A percentile compares a stretch with the other conserved stretches of the same genome.
phyloP scores from a whole-genome alignment of 768 basidiomycete species.

The Kwoniella shandongensis region DNA sequence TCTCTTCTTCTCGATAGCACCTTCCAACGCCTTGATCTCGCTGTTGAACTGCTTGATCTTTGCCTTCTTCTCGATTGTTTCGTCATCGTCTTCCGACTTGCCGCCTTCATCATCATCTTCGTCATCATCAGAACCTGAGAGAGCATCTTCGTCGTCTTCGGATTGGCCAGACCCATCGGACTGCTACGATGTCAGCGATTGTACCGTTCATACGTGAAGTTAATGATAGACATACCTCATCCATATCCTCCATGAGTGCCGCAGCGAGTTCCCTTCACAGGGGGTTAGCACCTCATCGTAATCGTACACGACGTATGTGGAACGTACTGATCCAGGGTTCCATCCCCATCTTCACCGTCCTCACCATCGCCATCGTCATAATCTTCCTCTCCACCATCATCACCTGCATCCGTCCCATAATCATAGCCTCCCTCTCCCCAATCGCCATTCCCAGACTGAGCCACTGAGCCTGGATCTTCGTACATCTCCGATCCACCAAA shows the following conservation, averaged over 20 bases:
- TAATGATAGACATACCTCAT: slow-evolving; percentile 14
- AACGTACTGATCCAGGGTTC: slow-evolving; percentile 30
- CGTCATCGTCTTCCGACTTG: slow-evolving; percentile 41
- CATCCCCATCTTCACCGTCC: slow-evolving; percentile 30
- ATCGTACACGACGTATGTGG: background rate
- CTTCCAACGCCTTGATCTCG: slow-evolving; percentile 44
- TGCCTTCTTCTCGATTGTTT: slow-evolving; percentile 40
- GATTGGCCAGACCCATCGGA: slow-evolving; percentile 25
- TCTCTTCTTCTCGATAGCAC: slow-evolving; percentile 44
- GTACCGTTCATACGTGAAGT: background rate
- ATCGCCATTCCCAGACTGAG: slow-evolving; percentile 24
- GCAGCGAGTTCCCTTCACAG: slow-evolving; percentile 35
- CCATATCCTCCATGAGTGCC: slow-evolving; percentile 37
- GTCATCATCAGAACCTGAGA: slow-evolving; percentile 34
- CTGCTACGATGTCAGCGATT: slow-evolving; percentile 1
- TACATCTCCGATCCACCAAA: slow-evolving; percentile 41
- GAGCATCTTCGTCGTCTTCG: slow-evolving; percentile 35
- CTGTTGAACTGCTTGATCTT: slow-evolving; percentile 45
- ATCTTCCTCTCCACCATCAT: slow-evolving; percentile 20
- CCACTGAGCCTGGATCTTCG: slow-evolving; percentile 43
- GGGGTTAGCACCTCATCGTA: background rate
- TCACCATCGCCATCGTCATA: slow-evolving; percentile 26
- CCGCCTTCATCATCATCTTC: slow-evolving; percentile 40
- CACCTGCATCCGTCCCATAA: slow-evolving; percentile 24
- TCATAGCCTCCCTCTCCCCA: slow-evolving; percentile 33